A percentile compares a stretch with the other conserved stretches of the same genome.
phyloP scores from a whole-genome alignment of 768 basidiomycete species.

The Vararia minispora region DNA sequence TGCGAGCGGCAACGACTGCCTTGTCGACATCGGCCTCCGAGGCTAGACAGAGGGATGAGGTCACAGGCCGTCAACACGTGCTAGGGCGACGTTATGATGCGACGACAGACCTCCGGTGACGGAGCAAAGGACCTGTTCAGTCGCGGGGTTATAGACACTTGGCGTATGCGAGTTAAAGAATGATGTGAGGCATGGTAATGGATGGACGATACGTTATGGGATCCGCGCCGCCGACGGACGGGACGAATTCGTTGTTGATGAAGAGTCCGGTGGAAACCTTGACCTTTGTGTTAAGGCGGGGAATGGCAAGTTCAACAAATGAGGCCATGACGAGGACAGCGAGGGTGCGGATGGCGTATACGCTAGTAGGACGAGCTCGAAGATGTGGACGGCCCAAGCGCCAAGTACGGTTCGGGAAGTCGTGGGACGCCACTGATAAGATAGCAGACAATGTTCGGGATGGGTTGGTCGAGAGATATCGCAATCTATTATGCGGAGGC shows the following conservation, averaged over 20 bases:
- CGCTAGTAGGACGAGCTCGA: too few relatives aligned
- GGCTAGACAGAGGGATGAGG: too few relatives aligned
- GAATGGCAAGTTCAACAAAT: conserved; percentile 17
- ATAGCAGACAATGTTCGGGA: too few relatives aligned
- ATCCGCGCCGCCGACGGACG: conserved; percentile 59
- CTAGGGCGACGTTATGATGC: too few relatives aligned
- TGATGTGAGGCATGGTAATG: neutral
- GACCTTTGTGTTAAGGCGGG: conserved; percentile 26
- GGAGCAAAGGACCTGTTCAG: conserved; percentile 60
- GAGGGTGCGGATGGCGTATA: too few relatives aligned
- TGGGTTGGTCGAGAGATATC: too few relatives aligned
- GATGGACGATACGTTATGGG: conserved; percentile 43
- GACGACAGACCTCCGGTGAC: conserved; percentile 37
- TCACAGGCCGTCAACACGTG: too few relatives aligned
- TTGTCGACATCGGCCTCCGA: conserved; percentile 70
- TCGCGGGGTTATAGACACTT: conserved; percentile 52
- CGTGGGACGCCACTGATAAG: too few relatives aligned
- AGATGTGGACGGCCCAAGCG: too few relatives aligned
- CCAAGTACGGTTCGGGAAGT: too few relatives aligned
- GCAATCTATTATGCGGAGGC: too few relatives aligned
- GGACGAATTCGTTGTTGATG: conserved; percentile 84
- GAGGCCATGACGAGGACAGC: conserved; percentile 14
- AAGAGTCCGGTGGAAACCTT: conserved; percentile 75
- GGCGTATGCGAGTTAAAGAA: neutral
- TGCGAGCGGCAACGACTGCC: conserved; percentile 74